A percentile compares a stretch with the other conserved stretches of the same genome.
Evolutionary conservation across 2,329 filamentous ascomycete genomes (phyloP).

Genomic region (Ophiostoma sp.): DNA sequence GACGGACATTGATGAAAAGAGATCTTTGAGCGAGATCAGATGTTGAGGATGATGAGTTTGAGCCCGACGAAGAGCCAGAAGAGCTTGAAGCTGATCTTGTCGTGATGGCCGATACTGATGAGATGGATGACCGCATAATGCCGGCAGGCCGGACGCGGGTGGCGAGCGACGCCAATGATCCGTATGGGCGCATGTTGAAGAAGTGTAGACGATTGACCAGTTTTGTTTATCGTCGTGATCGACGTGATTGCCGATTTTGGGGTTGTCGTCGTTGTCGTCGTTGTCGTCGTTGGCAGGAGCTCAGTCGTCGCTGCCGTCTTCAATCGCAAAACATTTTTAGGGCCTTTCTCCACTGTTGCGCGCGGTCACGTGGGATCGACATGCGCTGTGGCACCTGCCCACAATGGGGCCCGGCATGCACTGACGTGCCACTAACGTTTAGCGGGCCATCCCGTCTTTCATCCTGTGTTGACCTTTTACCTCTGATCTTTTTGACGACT

Average conservation of each 20-base stretch:
- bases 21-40: conserved; percentile 31
- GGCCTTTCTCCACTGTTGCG: not conserved
- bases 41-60: not conserved
- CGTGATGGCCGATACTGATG: not conserved
- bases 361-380: conserved; percentile 8
- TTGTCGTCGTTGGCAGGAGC: not conserved
- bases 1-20: conserved; percentile 53
- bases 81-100: not conserved
- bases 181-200: not conserved
- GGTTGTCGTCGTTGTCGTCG: not conserved
- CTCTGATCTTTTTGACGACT: not conserved
- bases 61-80: not conserved
- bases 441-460: conserved; percentile 8
- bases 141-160: not conserved
- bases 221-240: not conserved
- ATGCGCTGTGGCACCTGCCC: not conserved
- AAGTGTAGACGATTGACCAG: not conserved
- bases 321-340: not conserved
- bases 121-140: not conserved
- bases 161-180: not conserved
- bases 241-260: not conserved
- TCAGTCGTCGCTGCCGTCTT: not conserved
- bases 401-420: not conserved
- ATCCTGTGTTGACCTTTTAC: not conserved
- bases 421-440: not conserved